phyloP scores from a whole-genome alignment of 2,329 filamentous ascomycete genomes.

The Epichloe sibirici region DNA sequence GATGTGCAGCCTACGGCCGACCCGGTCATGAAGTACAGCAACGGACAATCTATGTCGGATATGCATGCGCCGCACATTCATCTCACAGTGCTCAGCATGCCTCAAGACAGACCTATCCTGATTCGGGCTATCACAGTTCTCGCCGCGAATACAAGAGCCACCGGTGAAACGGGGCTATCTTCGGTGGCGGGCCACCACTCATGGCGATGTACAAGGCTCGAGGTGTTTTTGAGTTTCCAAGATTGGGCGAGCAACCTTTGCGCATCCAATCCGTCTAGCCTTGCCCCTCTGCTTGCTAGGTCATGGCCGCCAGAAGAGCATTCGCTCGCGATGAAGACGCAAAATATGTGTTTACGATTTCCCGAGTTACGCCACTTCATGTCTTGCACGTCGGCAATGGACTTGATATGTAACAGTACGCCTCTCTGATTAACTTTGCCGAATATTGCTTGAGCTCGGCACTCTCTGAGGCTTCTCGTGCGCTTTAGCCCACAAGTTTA shows the following conservation, averaged over 20 bases:
- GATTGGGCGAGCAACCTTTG: constrained; percentile 38
- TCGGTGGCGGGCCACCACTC: constrained; percentile 33
- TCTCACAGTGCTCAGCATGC: constrained; percentile 26
- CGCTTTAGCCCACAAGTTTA: no score
- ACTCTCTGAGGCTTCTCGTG: no score
- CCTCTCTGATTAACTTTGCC: background rate
- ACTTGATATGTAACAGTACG: background rate
- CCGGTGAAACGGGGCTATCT: constrained; percentile 42
- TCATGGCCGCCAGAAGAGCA: no score
- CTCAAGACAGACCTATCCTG: constrained; percentile 33
- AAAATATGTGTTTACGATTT: constrained; percentile 14
- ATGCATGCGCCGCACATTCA: constrained; percentile 45
- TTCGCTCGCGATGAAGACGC: constrained; percentile 13
- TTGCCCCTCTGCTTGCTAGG: constrained; percentile 27
- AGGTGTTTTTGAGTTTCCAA: constrained; percentile 30
- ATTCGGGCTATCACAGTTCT: constrained; percentile 42
- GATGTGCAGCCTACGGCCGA: constrained; percentile 63
- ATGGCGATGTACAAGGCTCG: constrained; percentile 25
- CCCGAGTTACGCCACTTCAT: background rate
- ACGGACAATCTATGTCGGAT: constrained; percentile 71
- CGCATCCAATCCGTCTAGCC: constrained; percentile 34
- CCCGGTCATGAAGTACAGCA: constrained; percentile 60
- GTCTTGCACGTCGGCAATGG: no score
- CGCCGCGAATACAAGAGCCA: constrained; percentile 33
- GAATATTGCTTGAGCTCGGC: no score